Conservation (phyloP, 805 yeast species). For the Lipomyces mesembrius region DNA sequence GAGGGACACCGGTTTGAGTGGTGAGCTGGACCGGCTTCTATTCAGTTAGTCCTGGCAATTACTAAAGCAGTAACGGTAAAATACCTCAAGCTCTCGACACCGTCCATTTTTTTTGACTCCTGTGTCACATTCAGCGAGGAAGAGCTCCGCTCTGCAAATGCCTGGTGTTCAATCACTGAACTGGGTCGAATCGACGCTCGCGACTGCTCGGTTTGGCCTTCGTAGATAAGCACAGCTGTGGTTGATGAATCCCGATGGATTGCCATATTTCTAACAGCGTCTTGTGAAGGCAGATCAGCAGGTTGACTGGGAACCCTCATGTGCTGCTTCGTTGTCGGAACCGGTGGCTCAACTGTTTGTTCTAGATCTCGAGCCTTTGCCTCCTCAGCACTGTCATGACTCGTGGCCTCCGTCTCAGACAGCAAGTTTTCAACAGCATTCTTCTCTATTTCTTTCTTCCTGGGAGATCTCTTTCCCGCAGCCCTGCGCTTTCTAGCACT, state of each 20-base stretch:
- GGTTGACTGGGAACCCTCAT: neutral
- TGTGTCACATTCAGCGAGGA: neutral
- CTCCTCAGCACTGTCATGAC: neutral
- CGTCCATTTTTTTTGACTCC: neutral
- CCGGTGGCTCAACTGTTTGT: neutral
- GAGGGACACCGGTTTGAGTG: neutral
- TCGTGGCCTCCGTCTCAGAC: neutral
- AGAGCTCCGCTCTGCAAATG: neutral
- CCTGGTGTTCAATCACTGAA: neutral
- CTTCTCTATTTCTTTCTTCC: neutral
- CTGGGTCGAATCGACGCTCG: neutral
- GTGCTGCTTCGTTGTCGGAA: neutral
- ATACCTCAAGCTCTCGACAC: neutral
- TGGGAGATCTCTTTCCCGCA: neutral
- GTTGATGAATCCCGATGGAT: neutral
- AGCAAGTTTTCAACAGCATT: neutral
- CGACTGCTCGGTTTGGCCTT: neutral
- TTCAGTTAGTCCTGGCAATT: neutral
- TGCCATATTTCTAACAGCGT: neutral
- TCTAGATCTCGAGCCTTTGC: neutral
- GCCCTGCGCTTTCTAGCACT: neutral
- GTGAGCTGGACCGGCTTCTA: neutral
- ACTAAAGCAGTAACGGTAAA: neutral
- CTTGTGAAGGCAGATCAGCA: neutral
- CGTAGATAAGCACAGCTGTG: neutral